Base-by-base conservation (phyloP, 306 rosid genomes). In the Sindora glabra region DNA sequence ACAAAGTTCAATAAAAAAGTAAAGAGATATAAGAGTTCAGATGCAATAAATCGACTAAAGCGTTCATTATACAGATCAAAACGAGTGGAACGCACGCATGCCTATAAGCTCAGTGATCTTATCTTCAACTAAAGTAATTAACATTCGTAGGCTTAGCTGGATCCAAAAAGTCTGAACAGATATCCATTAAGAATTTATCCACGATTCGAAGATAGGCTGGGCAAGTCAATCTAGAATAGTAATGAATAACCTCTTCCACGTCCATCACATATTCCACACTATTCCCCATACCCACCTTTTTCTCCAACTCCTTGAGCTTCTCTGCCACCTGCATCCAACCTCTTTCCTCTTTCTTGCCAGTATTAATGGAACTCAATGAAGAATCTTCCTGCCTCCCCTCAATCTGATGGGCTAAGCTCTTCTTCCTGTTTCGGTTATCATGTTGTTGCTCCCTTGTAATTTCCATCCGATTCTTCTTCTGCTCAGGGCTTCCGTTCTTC, bases 221-320 rank as follows among this genome's bases (percentile, higher is more conserved):
- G 51, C 84, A 89, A 66, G 87, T 80, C 63, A 89, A 84, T 1
- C 82, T 62, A 55, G 99, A 94, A 49, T 94, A 94, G 64, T 89
- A 89, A 74, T 89, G 84, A 76, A 86, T 86, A 71, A 84, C 76
- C 70, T 94, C 99, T 71, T 89, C 90, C 42, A 94, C 82, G 79
- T 89, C 99, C 75, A 89, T 61, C 10, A 70, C 65, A 76, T 92
- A 82, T 60, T 92, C 94, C 54, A 78, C 85, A 64, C n/a, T n/a
- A n/a, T 89, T 80, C 61, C 79, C 76, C 53, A 60, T 61, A 48
- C 87, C 97, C 75, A 85, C 14, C 86, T 67, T n/a, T n/a, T n/a
- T 81, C 75, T 83, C 89, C 78, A 89, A 60, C 66, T 89, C 97
- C 56, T 73, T 94, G 46, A 94, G 70, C 77, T 89, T 94, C 63